Evolutionary conservation across 257 asterid genomes (phyloP).

Genomic region (Lavandula angustifolia): DNA sequence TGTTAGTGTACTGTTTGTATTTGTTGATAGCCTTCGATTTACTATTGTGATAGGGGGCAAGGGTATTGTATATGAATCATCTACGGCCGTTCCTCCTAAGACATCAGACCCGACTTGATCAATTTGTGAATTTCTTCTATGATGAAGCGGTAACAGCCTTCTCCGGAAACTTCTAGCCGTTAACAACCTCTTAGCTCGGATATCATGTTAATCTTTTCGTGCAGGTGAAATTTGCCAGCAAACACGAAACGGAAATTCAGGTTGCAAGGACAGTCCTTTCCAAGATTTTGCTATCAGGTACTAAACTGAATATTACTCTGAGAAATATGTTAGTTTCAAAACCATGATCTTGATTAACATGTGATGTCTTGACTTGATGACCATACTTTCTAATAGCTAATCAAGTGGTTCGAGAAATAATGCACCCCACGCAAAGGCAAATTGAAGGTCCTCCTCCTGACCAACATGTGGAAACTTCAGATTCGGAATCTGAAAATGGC

Average conservation of each 20-base stretch:
- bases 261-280: constrained; percentile 51
- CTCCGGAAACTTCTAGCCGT: constrained; percentile 14
- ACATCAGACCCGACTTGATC: constrained; percentile 74
- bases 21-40: constrained; percentile 14
- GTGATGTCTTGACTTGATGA: neutral
- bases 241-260: constrained; percentile 66
- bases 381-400: constrained; percentile 34
- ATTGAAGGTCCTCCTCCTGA: constrained; percentile 46
- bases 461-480: constrained; percentile 48
- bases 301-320: neutral
- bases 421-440: constrained; percentile 52
- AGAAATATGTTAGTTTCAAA: neutral
- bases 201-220: constrained; percentile 13
- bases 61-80: constrained; percentile 61
- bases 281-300: constrained; percentile 62
- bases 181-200: neutral
- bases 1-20: neutral
- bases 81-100: constrained; percentile 71
- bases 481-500: constrained; percentile 59
- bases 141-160: constrained; percentile 67
- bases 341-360: neutral
- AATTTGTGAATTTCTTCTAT: constrained; percentile 48
- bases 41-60: constrained; percentile 71
- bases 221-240: constrained; percentile 70
- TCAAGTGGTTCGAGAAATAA: constrained; percentile 41